phyloP scores from a whole-genome alignment of 495 filamentous ascomycete genomes.

The Aspergillus ellipticus region DNA sequence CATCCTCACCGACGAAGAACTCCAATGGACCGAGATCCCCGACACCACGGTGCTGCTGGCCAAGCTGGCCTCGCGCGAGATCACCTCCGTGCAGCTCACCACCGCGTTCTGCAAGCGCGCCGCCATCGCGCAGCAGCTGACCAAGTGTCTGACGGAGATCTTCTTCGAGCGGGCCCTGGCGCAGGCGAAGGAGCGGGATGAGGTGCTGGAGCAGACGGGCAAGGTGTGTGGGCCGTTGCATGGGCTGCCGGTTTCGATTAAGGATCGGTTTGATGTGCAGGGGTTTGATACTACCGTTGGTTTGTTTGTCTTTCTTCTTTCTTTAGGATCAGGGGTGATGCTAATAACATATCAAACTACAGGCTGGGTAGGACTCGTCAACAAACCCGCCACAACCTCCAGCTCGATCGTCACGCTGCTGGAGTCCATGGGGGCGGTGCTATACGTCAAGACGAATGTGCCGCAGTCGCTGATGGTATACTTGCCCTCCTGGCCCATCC shows the following conservation, averaged over 20 bases:
- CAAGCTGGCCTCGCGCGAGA: constrained; percentile 39
- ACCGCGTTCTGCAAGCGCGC: constrained; percentile 59
- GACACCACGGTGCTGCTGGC: constrained; percentile 39
- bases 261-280: constrained; percentile 61
- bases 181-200: constrained; percentile 40
- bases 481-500: too few species aligned
- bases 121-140: constrained; percentile 54
- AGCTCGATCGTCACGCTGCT: constrained; percentile 31
- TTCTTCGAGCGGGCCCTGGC: constrained; percentile 50
- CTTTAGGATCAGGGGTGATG: not conserved
- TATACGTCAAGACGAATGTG: constrained; percentile 62
- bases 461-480: constrained; percentile 51
- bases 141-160: constrained; percentile 63
- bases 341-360: not conserved
- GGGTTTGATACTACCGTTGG: constrained; percentile 49
- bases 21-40: constrained; percentile 48
- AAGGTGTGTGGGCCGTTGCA: constrained; percentile 59
- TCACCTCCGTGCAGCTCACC: constrained; percentile 45
- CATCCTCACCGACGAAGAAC: constrained; percentile 44
- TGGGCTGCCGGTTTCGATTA: constrained; percentile 64
- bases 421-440: constrained; percentile 43
- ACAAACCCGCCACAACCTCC: constrained; percentile 26
- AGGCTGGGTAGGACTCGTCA: constrained; percentile 38
- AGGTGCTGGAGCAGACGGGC: constrained; percentile 32
- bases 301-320: constrained; percentile 12